Percentiles rank a stretch among this genome's conserved stretches.
These are phyloP conservation scores for Lasiosphaeria hispida DNA, from an alignment of 495 filamentous ascomycete genomes.

Conservation along the genomic window DNA sequence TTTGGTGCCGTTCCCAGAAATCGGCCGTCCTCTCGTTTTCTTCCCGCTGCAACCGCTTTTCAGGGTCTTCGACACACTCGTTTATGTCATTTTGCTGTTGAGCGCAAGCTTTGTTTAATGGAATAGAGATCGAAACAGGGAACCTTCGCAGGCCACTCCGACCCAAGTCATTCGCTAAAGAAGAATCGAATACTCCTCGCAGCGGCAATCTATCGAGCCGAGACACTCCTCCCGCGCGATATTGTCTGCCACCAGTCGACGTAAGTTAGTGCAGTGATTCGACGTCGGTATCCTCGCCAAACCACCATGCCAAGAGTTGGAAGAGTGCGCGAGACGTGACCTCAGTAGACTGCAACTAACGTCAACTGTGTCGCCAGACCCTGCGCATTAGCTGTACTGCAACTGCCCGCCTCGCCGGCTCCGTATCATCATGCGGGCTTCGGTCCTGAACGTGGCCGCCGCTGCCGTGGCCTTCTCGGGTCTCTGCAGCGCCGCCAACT, in stretches of 20 bases:
- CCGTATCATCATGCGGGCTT: constrained; percentile 21
- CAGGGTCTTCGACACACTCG: constrained; percentile 6
- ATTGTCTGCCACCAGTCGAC: too few relatives aligned
- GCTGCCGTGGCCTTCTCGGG: constrained; percentile 29
- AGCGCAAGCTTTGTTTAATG: constrained; percentile 2
- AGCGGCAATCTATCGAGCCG: too few relatives aligned
- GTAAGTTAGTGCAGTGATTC: too few relatives aligned
- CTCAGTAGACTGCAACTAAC: too few relatives aligned
- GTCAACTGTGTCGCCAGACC: too few relatives aligned
- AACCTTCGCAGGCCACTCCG: constrained; percentile 6
- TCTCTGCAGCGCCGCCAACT: constrained; percentile 24
- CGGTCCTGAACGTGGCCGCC: constrained; percentile 20
- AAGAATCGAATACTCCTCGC: not conserved
- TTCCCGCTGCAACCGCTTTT: not conserved
- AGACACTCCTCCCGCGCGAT: too few relatives aligned
- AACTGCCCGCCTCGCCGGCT: too few relatives aligned
- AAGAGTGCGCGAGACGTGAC: too few relatives aligned
- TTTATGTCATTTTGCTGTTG: constrained; percentile 1
- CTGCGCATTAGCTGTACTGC: too few relatives aligned
- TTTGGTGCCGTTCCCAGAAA: too few relatives aligned
- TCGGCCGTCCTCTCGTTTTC: not conserved
- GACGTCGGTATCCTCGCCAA: too few relatives aligned
- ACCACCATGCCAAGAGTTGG: too few relatives aligned
- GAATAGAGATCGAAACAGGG: constrained; percentile 8
- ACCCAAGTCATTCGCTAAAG: constrained; percentile 29